A percentile compares a stretch with the other conserved stretches of the same genome.
These are phyloP conservation scores for Trametes villosa DNA, from an alignment of 768 basidiomycete genomes.

Conservation along the genomic window DNA sequence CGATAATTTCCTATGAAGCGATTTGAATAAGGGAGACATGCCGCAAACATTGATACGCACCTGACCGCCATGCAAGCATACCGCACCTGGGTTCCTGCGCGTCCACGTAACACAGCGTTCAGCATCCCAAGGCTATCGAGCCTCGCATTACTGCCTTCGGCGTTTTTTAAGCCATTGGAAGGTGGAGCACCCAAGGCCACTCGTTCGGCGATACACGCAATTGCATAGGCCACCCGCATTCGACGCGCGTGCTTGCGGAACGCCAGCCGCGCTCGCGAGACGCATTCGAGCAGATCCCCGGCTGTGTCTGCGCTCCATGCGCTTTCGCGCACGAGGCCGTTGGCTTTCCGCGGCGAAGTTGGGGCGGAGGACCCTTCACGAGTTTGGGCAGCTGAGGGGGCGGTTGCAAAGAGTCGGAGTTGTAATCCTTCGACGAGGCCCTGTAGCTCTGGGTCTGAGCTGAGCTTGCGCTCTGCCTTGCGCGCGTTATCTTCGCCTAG, in stretches of 20 bases:
- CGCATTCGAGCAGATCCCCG: conserved; percentile 36
- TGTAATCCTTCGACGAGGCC: conserved; percentile 44
- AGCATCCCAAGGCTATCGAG: conserved; percentile 43
- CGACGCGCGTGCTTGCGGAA: conserved; percentile 39
- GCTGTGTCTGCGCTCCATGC: conserved; percentile 18
- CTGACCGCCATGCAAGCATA: conserved; percentile 51
- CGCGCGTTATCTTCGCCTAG: conserved; percentile 11
- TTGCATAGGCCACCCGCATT: conserved; percentile 52
- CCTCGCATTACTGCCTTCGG: conserved; percentile 27
- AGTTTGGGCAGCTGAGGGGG: background rate
- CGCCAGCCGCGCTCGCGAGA: conserved; percentile 44
- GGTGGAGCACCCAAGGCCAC: conserved; percentile 29
- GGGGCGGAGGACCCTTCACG: conserved; percentile 3
- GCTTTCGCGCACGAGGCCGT: background rate
- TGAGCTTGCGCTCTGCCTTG: background rate
- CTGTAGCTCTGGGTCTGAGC: conserved; percentile 26
- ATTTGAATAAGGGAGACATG: background rate
- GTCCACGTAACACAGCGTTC: conserved; percentile 49
- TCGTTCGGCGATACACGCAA: conserved; percentile 48
- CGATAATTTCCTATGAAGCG: conserved; percentile 45
- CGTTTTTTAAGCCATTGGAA: conserved; percentile 15
- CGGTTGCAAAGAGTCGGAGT: conserved; percentile 33
- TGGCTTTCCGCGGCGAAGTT: conserved; percentile 22
- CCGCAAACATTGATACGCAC: conserved; percentile 38
- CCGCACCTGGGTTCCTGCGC: conserved; percentile 47